Evolutionary conservation across 805 yeast genomes (phyloP).

Genomic region (Metschnikowia noctiluminum): DNA sequence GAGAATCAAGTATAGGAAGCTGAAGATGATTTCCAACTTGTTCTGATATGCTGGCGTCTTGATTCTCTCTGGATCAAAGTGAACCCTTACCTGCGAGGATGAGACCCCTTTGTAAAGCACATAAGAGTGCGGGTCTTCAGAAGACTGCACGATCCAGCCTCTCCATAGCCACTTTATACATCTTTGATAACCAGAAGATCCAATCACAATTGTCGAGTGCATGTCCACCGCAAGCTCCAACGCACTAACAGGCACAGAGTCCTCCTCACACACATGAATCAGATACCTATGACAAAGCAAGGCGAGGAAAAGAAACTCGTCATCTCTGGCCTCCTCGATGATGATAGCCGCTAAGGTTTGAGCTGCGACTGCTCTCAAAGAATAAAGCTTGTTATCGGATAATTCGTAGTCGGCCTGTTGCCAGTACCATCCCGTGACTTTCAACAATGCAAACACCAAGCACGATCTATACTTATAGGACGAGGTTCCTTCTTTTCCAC

Average conservation of each 20-base stretch:
- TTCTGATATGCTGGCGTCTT: conserved; percentile 85
- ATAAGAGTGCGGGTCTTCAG: conserved; percentile 64
- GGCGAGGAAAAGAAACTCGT: conserved; percentile 63
- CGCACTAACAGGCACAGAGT: conserved; percentile 66
- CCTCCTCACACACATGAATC: conserved; percentile 59
- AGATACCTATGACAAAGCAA: conserved; percentile 75
- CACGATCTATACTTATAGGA: conserved; percentile 64
- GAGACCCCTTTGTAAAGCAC: conserved; percentile 60
- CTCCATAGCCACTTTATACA: conserved; percentile 90
- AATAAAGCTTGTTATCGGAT: conserved; percentile 62
- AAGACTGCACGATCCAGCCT: conserved; percentile 85
- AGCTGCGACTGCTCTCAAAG: conserved; percentile 63
- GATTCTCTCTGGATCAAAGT: conserved; percentile 78
- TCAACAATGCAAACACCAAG: conserved; percentile 65
- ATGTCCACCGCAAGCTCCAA: conserved; percentile 82
- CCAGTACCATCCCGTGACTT: conserved; percentile 78
- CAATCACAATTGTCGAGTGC: conserved; percentile 74
- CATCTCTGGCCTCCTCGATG: conserved; percentile 60
- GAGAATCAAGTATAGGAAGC: conserved; percentile 57
- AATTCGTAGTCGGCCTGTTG: conserved; percentile 56
- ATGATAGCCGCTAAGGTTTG: conserved; percentile 67
- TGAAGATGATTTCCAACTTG: conserved; percentile 62
- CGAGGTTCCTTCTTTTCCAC: conserved; percentile 51
- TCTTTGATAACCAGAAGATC: conserved; percentile 79
- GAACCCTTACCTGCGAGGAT: conserved; percentile 51